phyloP scores from a whole-genome alignment of 2,329 filamentous ascomycete genomes.

The Talaromyces marneffei region DNA sequence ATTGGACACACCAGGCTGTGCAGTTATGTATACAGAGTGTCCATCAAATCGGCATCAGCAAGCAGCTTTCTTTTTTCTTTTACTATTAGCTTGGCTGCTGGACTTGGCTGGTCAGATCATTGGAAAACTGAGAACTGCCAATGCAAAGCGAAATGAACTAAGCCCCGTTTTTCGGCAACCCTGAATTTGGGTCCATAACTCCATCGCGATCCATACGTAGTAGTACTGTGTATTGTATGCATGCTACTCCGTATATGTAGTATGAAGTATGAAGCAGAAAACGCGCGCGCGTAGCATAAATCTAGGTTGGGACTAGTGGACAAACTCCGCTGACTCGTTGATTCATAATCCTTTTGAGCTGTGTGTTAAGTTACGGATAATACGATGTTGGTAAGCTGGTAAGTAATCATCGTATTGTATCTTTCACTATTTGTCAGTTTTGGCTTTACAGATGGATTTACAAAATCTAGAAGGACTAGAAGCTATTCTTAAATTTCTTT shows the following conservation, averaged over 20 bases:
- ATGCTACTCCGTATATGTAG: no score
- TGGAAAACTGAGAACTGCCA: not conserved
- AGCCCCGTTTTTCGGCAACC: not conserved
- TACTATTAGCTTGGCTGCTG: not conserved
- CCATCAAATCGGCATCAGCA: no score
- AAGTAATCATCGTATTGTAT: not conserved
- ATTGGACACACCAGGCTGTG: not conserved
- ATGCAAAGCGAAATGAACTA: not conserved
- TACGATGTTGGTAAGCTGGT: no score
- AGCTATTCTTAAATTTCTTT: not conserved
- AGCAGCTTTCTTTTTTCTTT: not conserved
- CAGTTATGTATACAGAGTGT: not conserved
- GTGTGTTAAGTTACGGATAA: no score
- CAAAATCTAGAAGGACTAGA: not conserved
- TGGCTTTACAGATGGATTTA: not conserved
- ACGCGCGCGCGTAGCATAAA: constrained; percentile 4
- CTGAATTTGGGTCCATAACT: not conserved
- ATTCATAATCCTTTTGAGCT: not conserved
- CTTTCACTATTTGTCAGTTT: not conserved
- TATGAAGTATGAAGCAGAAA: not conserved
- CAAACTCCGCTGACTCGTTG: not conserved
- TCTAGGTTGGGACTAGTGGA: not conserved
- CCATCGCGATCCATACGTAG: constrained; percentile 1
- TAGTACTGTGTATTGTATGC: no score
- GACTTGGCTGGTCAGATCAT: not conserved